These are phyloP conservation scores for Tricholoma sp. DNA, from an alignment of 768 basidiomycete genomes.

Conservation along the genomic window DNA sequence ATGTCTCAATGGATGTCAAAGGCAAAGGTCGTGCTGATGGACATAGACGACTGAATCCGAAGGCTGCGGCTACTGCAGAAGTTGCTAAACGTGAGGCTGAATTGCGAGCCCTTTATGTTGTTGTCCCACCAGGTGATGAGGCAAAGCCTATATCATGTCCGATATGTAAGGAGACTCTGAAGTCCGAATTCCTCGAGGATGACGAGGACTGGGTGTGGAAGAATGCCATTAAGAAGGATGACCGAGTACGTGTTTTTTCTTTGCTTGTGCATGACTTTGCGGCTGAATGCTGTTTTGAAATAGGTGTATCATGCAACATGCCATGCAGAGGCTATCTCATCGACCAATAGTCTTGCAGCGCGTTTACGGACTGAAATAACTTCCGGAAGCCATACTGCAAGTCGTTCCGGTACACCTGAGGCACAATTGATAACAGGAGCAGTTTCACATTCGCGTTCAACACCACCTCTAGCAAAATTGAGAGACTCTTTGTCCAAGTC, in stretches of 20 bases:
- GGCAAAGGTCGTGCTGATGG: slow-evolving; percentile 65
- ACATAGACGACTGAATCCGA: slow-evolving; percentile 44
- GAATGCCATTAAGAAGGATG: slow-evolving; percentile 83
- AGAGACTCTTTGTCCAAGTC: slow-evolving; percentile 33
- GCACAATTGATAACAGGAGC: slow-evolving; percentile 25
- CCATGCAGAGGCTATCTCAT: slow-evolving; percentile 72
- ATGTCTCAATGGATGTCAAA: slow-evolving; percentile 53
- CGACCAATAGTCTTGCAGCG: slow-evolving; percentile 60
- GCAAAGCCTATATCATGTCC: slow-evolving; percentile 83
- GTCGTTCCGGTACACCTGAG: slow-evolving; percentile 79
- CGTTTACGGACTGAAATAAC: slow-evolving; percentile 59
- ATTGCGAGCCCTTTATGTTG: slow-evolving; percentile 72
- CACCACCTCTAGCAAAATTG: slow-evolving; percentile 31
- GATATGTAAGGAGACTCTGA: slow-evolving; percentile 92
- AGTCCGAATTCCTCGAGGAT: slow-evolving; percentile 89
- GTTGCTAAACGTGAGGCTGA: slow-evolving; percentile 71
- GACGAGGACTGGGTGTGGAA: slow-evolving; percentile 99
- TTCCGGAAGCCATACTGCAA: slow-evolving; percentile 60
- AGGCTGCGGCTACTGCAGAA: slow-evolving; percentile 57
- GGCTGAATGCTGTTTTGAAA: not conserved
- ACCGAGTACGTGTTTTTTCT: slow-evolving; percentile 52
- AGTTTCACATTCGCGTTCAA: slow-evolving; percentile 25
- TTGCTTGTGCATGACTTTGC: not conserved
- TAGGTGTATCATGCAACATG: slow-evolving; percentile 96
- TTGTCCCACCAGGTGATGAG: slow-evolving; percentile 87